Evolutionary conservation across 495 filamentous ascomycete species (phyloP).

Genomic region (Ascodesmis nigricans): DNA sequence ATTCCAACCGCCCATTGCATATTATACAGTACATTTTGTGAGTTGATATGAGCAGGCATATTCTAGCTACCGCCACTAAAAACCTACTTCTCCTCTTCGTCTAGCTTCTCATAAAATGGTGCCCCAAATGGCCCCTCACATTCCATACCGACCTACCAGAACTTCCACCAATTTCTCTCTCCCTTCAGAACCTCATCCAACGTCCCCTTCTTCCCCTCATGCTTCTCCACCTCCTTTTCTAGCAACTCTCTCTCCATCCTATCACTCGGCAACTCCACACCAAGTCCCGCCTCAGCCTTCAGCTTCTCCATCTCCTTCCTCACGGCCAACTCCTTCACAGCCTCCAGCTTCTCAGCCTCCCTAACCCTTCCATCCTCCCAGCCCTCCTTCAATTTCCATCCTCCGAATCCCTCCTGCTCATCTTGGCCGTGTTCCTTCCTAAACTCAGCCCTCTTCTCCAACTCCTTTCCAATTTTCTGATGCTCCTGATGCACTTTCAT

Average conservation of each 20-base stretch:
- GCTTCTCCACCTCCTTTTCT: background rate
- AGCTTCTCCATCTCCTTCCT: background rate
- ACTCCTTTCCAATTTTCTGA: conserved; percentile 14
- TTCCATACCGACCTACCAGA: background rate
- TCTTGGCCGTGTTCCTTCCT: conserved; percentile 16
- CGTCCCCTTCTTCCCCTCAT: background rate
- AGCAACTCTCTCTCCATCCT: conserved; percentile 11
- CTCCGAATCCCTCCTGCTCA: conserved; percentile 5
- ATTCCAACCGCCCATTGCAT: no score
- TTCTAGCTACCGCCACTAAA: no score
- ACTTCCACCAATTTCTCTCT: background rate
- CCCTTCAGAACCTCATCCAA: background rate
- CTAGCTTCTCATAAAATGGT: no score
- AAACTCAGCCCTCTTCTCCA: conserved; percentile 19
- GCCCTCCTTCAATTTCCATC: conserved; percentile 7
- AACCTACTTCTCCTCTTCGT: no score
- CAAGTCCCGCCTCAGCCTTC: background rate
- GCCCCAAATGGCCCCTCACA: no score
- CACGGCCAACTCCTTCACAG: background rate
- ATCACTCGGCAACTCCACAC: background rate
- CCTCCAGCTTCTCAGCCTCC: background rate
- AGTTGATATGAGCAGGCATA: no score
- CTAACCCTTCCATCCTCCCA: conserved; percentile 13
- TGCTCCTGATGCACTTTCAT: conserved; percentile 7
- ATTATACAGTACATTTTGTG: no score